Percentiles rank a stretch among this genome's conserved stretches.
Conservation (phyloP, 352 stramenopile genomes). For the Globisporangium mamillatum region DNA sequence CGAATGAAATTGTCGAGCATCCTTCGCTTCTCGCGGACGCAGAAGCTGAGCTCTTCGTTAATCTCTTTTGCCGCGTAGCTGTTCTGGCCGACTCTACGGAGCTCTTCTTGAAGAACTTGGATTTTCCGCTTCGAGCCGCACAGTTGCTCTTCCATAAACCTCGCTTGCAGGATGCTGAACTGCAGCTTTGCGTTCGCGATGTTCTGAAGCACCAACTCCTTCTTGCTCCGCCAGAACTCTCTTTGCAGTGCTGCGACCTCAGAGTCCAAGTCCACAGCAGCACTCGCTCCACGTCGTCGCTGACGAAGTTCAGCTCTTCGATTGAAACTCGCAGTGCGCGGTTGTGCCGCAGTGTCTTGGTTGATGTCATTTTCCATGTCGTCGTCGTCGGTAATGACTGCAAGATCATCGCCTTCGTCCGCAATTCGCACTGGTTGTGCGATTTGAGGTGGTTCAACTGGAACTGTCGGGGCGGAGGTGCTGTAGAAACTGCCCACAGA, state of each 20-base stretch:
- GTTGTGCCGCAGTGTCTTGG: background rate
- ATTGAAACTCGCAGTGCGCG: background rate
- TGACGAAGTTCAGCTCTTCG: background rate
- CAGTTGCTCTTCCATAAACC: slow-evolving; percentile 22
- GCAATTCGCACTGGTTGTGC: background rate
- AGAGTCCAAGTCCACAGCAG: background rate
- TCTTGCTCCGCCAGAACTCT: slow-evolving; percentile 23
- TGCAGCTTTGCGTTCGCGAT: slow-evolving; percentile 24
- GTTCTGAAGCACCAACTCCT: slow-evolving; percentile 17
- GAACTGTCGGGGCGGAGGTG: background rate
- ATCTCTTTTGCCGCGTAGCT: slow-evolving; percentile 7
- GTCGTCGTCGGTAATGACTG: slow-evolving; percentile 14
- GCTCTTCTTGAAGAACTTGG: slow-evolving; percentile 20
- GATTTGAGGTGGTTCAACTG: background rate
- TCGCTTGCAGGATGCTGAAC: slow-evolving; percentile 18
- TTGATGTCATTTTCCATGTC: slow-evolving; percentile 6
- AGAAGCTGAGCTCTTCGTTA: slow-evolving; percentile 17
- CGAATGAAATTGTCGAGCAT: slow-evolving; percentile 12
- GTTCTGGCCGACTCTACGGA: slow-evolving; percentile 4
- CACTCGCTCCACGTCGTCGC: background rate
- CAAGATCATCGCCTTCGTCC: slow-evolving; percentile 13
- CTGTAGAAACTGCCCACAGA: background rate
- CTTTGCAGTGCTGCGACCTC: slow-evolving; percentile 8
- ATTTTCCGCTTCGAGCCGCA: slow-evolving; percentile 24
- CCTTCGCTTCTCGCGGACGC: slow-evolving; percentile 17